A percentile compares a stretch with the other conserved stretches of the same genome.
Evolutionary conservation across 2,329 filamentous ascomycete genomes (phyloP).

Genomic region (Sordariomycetes sp.): DNA sequence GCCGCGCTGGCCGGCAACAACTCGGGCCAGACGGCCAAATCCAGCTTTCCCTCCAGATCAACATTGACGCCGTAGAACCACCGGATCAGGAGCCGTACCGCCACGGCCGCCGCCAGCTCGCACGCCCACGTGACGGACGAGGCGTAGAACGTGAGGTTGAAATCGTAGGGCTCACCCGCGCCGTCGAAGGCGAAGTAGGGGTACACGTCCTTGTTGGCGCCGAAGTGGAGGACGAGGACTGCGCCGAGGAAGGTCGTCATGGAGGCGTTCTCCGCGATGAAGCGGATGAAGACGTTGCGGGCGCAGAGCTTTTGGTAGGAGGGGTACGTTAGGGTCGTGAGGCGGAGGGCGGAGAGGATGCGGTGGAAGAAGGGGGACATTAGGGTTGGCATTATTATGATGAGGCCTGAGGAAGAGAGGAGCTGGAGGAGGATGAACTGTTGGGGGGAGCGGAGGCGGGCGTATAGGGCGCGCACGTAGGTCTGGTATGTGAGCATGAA

Average conservation of each 20-base stretch:
- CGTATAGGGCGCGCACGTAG: slow-evolving; percentile 56
- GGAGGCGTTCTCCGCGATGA: slow-evolving; percentile 52
- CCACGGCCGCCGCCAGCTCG: slow-evolving; percentile 47
- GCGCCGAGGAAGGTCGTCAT: slow-evolving; percentile 57
- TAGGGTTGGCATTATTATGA: slow-evolving; percentile 49
- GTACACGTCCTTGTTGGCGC: slow-evolving; percentile 53
- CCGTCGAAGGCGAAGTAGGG: slow-evolving; percentile 57
- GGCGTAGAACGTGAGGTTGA: slow-evolving; percentile 48
- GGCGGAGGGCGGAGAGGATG: slow-evolving; percentile 33
- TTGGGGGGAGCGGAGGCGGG: slow-evolving; percentile 48
- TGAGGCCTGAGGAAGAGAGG: slow-evolving; percentile 48
- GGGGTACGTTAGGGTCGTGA: slow-evolving; percentile 46
- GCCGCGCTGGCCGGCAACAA: slow-evolving; percentile 51
- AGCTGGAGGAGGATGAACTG: slow-evolving; percentile 55
- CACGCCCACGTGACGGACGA: slow-evolving; percentile 54
- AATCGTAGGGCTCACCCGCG: slow-evolving; percentile 39
- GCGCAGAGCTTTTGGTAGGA: slow-evolving; percentile 54
- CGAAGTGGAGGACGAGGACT: slow-evolving; percentile 53
- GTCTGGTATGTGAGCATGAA: slow-evolving; percentile 60
- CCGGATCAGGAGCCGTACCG: slow-evolving; percentile 43
- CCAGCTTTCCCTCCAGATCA: slow-evolving; percentile 49
- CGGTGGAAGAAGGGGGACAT: slow-evolving; percentile 48
- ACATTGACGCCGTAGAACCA: slow-evolving; percentile 48
- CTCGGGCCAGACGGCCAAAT: slow-evolving; percentile 54
- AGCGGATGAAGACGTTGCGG: slow-evolving; percentile 54